Conservation (phyloP, 805 yeast species). For the Candida piceae region DNA sequence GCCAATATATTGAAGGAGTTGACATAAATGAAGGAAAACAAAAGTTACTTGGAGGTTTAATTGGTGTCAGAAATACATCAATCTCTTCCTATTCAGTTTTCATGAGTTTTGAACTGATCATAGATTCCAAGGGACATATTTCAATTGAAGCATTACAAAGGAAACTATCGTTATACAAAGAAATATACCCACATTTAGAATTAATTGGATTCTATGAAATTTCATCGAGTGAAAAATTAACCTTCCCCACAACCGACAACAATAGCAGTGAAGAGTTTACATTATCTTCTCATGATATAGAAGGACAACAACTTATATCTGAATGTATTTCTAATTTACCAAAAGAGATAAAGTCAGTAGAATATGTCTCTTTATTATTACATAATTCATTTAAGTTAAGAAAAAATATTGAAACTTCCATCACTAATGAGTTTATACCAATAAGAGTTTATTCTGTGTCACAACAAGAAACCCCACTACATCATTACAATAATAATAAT, state of each 20-base stretch:
- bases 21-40: not conserved
- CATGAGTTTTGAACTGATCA: conserved; percentile 11
- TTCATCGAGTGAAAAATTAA: not conserved
- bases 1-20: too few relatives aligned
- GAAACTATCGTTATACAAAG: conserved; percentile 14
- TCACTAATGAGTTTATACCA: conserved; percentile 1
- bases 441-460: not conserved
- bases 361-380: not conserved
- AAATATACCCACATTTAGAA: conserved; percentile 20
- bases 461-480: too few relatives aligned
- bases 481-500: too few relatives aligned
- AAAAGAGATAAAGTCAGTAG: not conserved
- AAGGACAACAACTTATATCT: not conserved
- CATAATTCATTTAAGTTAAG: conserved; percentile 1
- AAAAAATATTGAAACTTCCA: not conserved
- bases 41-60: conserved; percentile 9
- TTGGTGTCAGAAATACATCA: conserved; percentile 10
- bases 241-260: not conserved
- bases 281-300: not conserved
- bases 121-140: not conserved
- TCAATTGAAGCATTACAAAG: conserved; percentile 2
- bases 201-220: conserved; percentile 23
- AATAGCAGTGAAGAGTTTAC: not conserved
- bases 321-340: not conserved
- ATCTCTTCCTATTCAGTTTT: conserved; percentile 5